Percentiles rank a stretch among this genome's conserved stretches.
Conservation (phyloP, 495 filamentous ascomycete genomes). For the Echria macrotheca region DNA sequence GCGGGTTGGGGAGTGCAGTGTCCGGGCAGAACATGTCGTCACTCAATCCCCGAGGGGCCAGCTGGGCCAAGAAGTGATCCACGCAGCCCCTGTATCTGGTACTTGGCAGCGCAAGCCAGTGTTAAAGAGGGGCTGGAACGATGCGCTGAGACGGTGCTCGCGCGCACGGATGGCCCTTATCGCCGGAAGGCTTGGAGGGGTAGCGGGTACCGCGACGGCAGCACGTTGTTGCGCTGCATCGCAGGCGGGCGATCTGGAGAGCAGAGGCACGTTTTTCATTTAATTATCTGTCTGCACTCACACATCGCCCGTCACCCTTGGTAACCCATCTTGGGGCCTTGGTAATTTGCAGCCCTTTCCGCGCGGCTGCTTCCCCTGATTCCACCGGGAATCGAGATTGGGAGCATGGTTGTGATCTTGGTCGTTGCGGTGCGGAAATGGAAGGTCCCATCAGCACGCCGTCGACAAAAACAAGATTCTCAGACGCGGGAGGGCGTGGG, state of each 20-base stretch:
- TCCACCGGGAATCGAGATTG: too few species aligned
- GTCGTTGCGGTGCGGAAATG: too few species aligned
- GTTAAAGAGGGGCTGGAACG: not conserved
- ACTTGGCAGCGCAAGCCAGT: constrained; percentile 1
- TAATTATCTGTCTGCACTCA: not conserved
- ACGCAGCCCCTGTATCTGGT: constrained; percentile 9
- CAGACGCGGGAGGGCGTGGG: too few species aligned
- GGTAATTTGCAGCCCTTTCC: not conserved
- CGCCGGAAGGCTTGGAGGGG: not conserved
- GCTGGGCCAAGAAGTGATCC: not conserved
- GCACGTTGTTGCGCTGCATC: too few species aligned
- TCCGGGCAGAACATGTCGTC: constrained; percentile 7
- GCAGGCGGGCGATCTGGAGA: too few species aligned
- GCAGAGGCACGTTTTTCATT: not conserved
- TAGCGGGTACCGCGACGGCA: not conserved
- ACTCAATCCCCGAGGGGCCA: not conserved
- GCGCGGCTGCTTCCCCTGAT: constrained; percentile 1
- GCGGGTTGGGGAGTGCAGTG: not conserved
- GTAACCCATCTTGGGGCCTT: too few species aligned
- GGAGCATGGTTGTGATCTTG: too few species aligned
- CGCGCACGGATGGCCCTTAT: not conserved
- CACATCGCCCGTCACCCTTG: not conserved
- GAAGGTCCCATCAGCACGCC: too few species aligned
- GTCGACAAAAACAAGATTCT: too few species aligned
- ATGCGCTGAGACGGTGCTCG: not conserved